A percentile compares a stretch with the other conserved stretches of the same genome.
These are phyloP conservation scores for Pseudonitzschia delicatissima DNA, from an alignment of 108 stramenopile genomes.

Conservation along the genomic window DNA sequence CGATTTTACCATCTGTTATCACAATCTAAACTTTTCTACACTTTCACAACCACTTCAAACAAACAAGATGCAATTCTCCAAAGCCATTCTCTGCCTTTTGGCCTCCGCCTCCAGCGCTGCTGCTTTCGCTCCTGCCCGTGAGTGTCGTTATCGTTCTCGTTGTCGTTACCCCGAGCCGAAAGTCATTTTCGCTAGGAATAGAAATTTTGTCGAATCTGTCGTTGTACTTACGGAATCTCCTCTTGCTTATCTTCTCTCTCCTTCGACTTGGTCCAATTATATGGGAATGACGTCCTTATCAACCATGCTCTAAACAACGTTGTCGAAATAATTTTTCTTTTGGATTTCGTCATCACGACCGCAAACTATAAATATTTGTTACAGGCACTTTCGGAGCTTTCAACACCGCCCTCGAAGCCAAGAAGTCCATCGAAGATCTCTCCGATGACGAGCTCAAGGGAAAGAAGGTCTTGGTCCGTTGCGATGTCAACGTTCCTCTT, in stretches of 20 bases:
- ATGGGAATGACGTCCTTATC: too few relatives aligned
- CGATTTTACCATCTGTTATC: background rate
- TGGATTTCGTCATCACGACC: too few relatives aligned
- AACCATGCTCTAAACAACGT: too few relatives aligned
- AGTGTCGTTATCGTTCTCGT: slow-evolving; percentile 21
- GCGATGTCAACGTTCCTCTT: slow-evolving; percentile 98
- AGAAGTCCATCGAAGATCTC: slow-evolving; percentile 94
- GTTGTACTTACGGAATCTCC: too few relatives aligned
- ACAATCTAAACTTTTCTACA: slow-evolving; percentile 8
- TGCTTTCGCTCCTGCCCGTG: slow-evolving; percentile 81
- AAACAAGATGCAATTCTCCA: slow-evolving; percentile 72
- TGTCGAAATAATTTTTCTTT: too few relatives aligned
- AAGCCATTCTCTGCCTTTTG: slow-evolving; percentile 62
- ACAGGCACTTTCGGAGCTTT: slow-evolving; percentile 60
- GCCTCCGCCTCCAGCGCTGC: slow-evolving; percentile 46
- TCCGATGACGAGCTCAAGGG: slow-evolving; percentile 92
- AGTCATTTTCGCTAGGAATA: background rate
- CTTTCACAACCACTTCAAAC: background rate
- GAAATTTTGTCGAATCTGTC: background rate
- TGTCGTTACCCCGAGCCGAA: background rate
- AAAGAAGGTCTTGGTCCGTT: slow-evolving; percentile 95
- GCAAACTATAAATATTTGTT: too few relatives aligned
- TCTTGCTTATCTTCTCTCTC: too few relatives aligned
- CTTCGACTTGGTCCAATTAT: too few relatives aligned
- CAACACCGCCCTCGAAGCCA: slow-evolving; percentile 79